phyloP scores from a whole-genome alignment of 2,329 filamentous ascomycete genomes.

The Xylariaceae sp. region DNA sequence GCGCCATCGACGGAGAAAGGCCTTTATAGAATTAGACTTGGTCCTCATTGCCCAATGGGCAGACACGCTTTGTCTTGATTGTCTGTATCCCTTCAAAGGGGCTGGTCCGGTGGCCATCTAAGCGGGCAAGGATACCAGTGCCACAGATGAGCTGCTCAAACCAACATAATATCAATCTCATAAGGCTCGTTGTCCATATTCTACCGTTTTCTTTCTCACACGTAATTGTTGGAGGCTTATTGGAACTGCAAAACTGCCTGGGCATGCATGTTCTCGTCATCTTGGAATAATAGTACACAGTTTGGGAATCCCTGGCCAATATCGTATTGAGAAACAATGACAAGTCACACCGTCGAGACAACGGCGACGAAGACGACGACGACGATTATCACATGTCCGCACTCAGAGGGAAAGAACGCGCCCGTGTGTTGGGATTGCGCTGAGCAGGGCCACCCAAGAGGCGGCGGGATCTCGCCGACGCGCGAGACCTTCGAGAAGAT shows the following conservation, averaged over 20 bases:
- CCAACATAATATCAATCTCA: neutral
- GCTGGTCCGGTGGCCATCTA: neutral
- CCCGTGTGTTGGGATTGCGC: slow-evolving; percentile 16
- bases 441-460: slow-evolving; percentile 3
- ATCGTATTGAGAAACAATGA: slow-evolving; percentile 5
- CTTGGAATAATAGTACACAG: slow-evolving; percentile 1
- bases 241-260: neutral
- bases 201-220: neutral
- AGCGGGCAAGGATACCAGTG: neutral
- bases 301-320: neutral
- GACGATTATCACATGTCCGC: slow-evolving; percentile 1
- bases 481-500: neutral
- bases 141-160: neutral
- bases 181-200: neutral
- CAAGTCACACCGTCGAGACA: slow-evolving; percentile 1
- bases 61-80: neutral
- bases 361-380: neutral
- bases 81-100: neutral
- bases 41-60: neutral
- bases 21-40: neutral
- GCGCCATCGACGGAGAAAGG: neutral
- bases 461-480: slow-evolving; percentile 1
- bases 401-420: slow-evolving; percentile 10
- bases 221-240: neutral
- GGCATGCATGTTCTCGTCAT: slow-evolving; percentile 1